A percentile compares a stretch with the other conserved stretches of the same genome.
Conservation (phyloP, 2,329 filamentous ascomycete genomes). For the Alternaria hordeiaustralica region DNA sequence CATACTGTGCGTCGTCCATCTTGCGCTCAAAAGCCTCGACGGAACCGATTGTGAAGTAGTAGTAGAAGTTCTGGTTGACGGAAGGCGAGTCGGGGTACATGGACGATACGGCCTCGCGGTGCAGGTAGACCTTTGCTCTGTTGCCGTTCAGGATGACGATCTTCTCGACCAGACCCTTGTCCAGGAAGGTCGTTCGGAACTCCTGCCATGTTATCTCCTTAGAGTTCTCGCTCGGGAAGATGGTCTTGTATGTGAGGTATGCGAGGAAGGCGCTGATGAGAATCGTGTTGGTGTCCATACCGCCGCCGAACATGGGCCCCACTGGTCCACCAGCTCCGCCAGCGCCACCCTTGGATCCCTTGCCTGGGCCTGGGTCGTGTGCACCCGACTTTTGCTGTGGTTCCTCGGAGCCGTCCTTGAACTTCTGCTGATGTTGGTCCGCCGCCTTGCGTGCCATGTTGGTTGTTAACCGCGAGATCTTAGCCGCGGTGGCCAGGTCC, state of each 20-base stretch:
- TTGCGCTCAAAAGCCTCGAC: slow-evolving; percentile 90
- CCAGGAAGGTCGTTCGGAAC: slow-evolving; percentile 88
- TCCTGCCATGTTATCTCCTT: slow-evolving; percentile 98
- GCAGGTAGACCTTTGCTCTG: slow-evolving; percentile 79
- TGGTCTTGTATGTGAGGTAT: slow-evolving; percentile 64
- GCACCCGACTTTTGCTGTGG: slow-evolving; percentile 53
- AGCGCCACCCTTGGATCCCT: slow-evolving; percentile 33
- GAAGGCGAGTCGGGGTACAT: slow-evolving; percentile 80
- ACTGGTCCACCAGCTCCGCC: slow-evolving; percentile 24
- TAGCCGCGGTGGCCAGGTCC: slow-evolving; percentile 64
- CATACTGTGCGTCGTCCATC: slow-evolving; percentile 84
- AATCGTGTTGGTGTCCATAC: slow-evolving; percentile 62
- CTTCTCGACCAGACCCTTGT: slow-evolving; percentile 95
- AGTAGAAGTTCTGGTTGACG: slow-evolving; percentile 73
- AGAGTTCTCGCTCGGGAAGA: slow-evolving; percentile 70
- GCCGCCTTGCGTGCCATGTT: slow-evolving; percentile 62
- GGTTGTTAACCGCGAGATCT: slow-evolving; percentile 63
- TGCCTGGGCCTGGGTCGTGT: slow-evolving; percentile 53
- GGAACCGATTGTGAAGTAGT: slow-evolving; percentile 95
- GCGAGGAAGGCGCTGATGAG: slow-evolving; percentile 65
- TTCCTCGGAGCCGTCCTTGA: slow-evolving; percentile 34
- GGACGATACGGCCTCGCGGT: slow-evolving; percentile 73
- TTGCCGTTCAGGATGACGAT: slow-evolving; percentile 79
- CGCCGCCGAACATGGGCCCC: slow-evolving; percentile 29
- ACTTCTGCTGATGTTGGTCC: slow-evolving; percentile 43